Evolutionary conservation across 768 basidiomycete species (phyloP).

Genomic region (Boletus patriciae): DNA sequence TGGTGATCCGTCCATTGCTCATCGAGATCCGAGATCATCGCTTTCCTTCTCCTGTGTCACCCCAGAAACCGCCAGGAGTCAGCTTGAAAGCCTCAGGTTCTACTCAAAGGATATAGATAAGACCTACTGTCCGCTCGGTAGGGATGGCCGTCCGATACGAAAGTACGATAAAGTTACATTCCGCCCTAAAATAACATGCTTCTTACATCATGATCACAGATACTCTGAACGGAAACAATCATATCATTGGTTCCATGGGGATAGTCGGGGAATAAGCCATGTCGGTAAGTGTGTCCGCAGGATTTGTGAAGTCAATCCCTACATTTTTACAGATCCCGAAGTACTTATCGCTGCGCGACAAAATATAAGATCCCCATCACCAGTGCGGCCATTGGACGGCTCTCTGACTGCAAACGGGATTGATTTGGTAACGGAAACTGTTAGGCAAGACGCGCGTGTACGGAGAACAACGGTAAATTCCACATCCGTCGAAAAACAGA

Average conservation of each 20-base stretch:
- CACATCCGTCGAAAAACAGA: slow-evolving; percentile 46
- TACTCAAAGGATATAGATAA: slow-evolving; percentile 45
- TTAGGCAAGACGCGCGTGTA: slow-evolving; percentile 41
- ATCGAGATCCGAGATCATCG: slow-evolving; percentile 56
- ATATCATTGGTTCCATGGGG: slow-evolving; percentile 62
- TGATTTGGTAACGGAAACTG: slow-evolving; percentile 40
- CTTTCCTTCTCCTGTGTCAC: slow-evolving; percentile 69
- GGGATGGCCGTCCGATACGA: slow-evolving; percentile 59
- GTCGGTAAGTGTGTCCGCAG: slow-evolving; percentile 41
- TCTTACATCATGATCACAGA: slow-evolving; percentile 30
- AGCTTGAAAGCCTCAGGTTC: slow-evolving; percentile 47
- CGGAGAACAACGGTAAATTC: slow-evolving; percentile 41
- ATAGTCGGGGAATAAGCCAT: slow-evolving; percentile 54
- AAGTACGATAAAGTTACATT: slow-evolving; percentile 44
- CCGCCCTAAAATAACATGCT: background rate
- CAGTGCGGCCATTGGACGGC: slow-evolving; percentile 27
- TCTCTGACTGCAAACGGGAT: slow-evolving; percentile 35
- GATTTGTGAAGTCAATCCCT: slow-evolving; percentile 1
- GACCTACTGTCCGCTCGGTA: slow-evolving; percentile 57
- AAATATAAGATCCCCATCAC: slow-evolving; percentile 17
- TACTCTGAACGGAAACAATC: slow-evolving; percentile 57
- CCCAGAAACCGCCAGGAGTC: slow-evolving; percentile 49
- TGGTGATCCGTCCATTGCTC: slow-evolving; percentile 44
- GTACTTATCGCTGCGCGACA: slow-evolving; percentile 22
- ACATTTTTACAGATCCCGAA: slow-evolving; percentile 20